Evolutionary conservation across 208 protist genomes (phyloP), one percentile per base, ranked within the genome.

Genomic region (Naegleria lovaniensis): DNA sequence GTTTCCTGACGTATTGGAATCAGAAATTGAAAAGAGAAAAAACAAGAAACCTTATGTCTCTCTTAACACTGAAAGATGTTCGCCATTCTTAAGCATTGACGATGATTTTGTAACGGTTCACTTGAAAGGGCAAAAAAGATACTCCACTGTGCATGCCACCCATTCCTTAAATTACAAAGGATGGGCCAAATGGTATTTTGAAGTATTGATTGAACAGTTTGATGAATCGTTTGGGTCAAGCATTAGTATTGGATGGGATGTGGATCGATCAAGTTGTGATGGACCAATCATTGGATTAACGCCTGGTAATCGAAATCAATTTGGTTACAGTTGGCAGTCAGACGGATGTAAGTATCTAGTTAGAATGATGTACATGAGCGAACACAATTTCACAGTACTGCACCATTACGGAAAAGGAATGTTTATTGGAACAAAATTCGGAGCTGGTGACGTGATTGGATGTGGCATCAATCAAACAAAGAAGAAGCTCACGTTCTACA

Each of bases 171-270:
- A 39, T 88, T 58, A 38, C 33, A 11, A 58, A 33, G 85, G 85
- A 13, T 88, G 85, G 85, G 41, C 9, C 36, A 88, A 58, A 58
- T 88, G 85, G 85, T 88, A 88, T 39, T 88, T 58, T 58, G 85
- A 88, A 36, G 85, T 88, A 29, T 15, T n/a, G 5, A 88, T 88
- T 15, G 85, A 39, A 38, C 7, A 48, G 16, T 88, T 88, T 58
- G 41, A 48, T 52, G 85, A 48, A 38, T 36, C 25, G 0, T 88
- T 39, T 48, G 85, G 85, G 2, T 33, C 41, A 29, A 40, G n/a
- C 11, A 88, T 88, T 25, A 58, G 41, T 6, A 88, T 88, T 58
- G 85, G 85, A 3, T 88, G 85, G 85, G 85, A 88, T 58, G 43
- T 58, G 39, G n/a, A 29, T 19, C n/a, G 39, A 48, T 38, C 19